phyloP scores from a whole-genome alignment of 495 filamentous ascomycete genomes.

The Penicillium fimorum region DNA sequence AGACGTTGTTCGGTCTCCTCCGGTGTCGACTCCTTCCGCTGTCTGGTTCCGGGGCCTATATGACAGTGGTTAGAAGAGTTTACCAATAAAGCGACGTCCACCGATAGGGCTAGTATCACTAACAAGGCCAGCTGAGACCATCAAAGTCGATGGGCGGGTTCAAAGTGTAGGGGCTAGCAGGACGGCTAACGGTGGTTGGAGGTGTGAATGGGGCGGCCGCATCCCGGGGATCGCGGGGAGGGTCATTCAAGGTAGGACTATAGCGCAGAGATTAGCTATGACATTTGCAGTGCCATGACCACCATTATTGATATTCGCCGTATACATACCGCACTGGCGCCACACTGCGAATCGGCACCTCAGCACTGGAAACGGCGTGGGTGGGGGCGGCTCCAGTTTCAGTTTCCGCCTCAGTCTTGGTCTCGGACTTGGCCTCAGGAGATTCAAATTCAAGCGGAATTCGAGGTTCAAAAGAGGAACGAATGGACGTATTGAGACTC shows the following conservation, averaged over 20 bases:
- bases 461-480: slow-evolving; percentile 47
- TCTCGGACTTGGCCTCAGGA: slow-evolving; percentile 9
- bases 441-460: slow-evolving; percentile 41
- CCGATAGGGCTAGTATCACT: slow-evolving; percentile 29
- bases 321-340: slow-evolving; percentile 31
- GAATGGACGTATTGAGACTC: slow-evolving; percentile 52
- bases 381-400: slow-evolving; percentile 18
- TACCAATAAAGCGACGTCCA: too few relatives aligned
- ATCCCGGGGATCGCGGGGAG: slow-evolving; percentile 73
- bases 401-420: slow-evolving; percentile 4
- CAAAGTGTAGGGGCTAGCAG: slow-evolving; percentile 59
- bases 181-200: slow-evolving; percentile 50
- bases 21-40: slow-evolving; percentile 73
- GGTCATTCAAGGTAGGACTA: slow-evolving; percentile 53
- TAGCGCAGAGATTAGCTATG: slow-evolving; percentile 13
- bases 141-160: slow-evolving; percentile 68
- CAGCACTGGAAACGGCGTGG: slow-evolving; percentile 22
- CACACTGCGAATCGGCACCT: slow-evolving; percentile 20
- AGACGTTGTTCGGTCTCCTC: slow-evolving; percentile 70
- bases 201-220: slow-evolving; percentile 53
- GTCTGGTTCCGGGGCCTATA: slow-evolving; percentile 72
- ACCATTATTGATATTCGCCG: not conserved
- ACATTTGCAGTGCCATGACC: not conserved
- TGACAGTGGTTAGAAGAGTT: not conserved
- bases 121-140: slow-evolving; percentile 70